These are phyloP conservation scores for Magnolia officinalis DNA, from an alignment of 164 flowering plant genomes.

Conservation along the genomic window DNA sequence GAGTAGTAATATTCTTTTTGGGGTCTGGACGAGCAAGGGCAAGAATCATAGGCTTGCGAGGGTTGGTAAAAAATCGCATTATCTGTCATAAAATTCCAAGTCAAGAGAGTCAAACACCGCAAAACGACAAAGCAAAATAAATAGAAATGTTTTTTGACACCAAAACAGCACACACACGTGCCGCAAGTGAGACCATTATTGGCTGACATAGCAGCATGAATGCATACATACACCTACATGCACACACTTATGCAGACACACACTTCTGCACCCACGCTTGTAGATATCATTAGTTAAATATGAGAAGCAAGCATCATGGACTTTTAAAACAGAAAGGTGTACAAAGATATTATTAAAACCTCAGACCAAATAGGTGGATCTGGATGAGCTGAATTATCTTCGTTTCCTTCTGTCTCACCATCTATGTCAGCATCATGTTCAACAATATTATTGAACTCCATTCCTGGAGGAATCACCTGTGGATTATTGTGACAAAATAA, in stretches of 20 bases:
- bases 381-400: slow-evolving; percentile 62
- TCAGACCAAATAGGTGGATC: slow-evolving; percentile 97
- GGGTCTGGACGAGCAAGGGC: slow-evolving; percentile 99
- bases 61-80: slow-evolving; percentile 95
- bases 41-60: slow-evolving; percentile 97
- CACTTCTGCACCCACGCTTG: background rate
- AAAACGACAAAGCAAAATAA: background rate
- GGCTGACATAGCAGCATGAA: background rate
- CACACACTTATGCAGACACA: background rate
- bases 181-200: background rate
- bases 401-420: slow-evolving; percentile 75
- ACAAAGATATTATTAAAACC: slow-evolving; percentile 38
- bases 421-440: slow-evolving; percentile 80
- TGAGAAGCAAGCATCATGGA: background rate
- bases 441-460: slow-evolving; percentile 92
- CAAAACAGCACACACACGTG: background rate
- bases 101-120: background rate
- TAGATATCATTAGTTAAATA: background rate
- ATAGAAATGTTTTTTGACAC: background rate
- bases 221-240: too few species aligned
- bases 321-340: background rate
- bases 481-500: slow-evolving; percentile 1
- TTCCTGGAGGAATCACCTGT: slow-evolving; percentile 96
- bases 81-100: slow-evolving; percentile 44
- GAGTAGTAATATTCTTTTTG: slow-evolving; percentile 85